A percentile compares a stretch with the other conserved stretches of the same genome.
Conservation (phyloP, 2,329 filamentous ascomycete genomes). For the Phialocephala sp. region DNA sequence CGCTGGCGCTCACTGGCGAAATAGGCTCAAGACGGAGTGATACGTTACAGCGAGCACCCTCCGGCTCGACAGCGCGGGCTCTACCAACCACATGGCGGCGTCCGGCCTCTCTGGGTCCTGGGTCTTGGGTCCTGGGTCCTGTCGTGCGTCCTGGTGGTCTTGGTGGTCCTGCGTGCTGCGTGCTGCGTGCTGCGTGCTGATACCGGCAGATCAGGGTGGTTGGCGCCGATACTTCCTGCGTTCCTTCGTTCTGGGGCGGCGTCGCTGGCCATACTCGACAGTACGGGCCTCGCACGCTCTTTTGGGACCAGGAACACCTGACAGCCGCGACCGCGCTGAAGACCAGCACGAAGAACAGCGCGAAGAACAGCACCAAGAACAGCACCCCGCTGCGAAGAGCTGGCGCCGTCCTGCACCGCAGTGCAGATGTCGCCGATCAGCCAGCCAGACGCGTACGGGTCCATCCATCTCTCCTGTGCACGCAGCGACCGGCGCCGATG, state of each 20-base stretch:
- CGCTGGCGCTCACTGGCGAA: neutral
- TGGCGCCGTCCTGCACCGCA: neutral
- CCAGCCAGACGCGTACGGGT: too few species aligned
- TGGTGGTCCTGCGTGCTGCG: too few species aligned
- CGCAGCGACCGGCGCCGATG: too few species aligned
- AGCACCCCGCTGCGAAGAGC: too few species aligned
- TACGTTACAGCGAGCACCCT: neutral
- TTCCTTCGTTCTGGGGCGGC: constrained; percentile 1
- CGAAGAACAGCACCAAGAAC: too few species aligned
- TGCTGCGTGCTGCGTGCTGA: too few species aligned
- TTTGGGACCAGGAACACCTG: neutral
- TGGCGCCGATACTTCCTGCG: neutral
- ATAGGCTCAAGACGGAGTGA: constrained; percentile 1
- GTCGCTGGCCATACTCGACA: neutral
- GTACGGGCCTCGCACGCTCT: neutral
- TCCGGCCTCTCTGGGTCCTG: neutral
- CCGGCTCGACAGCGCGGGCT: neutral
- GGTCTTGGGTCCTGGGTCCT: too few species aligned
- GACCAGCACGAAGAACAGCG: neutral
- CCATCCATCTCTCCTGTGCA: too few species aligned
- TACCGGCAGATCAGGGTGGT: constrained; percentile 1
- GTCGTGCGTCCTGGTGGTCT: too few species aligned
- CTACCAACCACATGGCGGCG: neutral
- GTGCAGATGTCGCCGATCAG: too few species aligned
- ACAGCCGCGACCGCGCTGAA: neutral